Percentiles rank a stretch among this genome's conserved stretches.
Conservation (phyloP, 352 stramenopile genomes). For the Globisporangium middletonii region DNA sequence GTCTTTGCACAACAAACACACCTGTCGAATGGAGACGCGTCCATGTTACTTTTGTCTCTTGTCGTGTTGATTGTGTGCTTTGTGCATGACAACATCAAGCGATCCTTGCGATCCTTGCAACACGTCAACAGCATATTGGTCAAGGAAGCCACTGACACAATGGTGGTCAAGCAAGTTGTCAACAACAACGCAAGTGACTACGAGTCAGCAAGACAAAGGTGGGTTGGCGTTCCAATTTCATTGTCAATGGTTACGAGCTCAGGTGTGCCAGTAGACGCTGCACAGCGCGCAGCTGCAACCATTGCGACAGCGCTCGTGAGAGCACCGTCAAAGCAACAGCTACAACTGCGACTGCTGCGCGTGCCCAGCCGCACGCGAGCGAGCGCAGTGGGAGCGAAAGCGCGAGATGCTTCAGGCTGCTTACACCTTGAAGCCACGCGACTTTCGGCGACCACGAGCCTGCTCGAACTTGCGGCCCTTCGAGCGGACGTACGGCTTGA, state of each 20-base stretch:
- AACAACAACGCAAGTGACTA: neutral
- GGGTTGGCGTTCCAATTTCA: slow-evolving; percentile 84
- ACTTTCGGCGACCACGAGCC: slow-evolving; percentile 98
- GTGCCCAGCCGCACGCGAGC: slow-evolving; percentile 1
- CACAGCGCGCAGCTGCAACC: neutral
- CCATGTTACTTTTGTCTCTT: too few species aligned
- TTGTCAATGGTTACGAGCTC: slow-evolving; percentile 32
- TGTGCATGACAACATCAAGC: neutral
- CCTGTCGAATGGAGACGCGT: too few species aligned
- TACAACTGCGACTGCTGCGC: too few species aligned
- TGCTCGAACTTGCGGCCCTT: slow-evolving; percentile 99
- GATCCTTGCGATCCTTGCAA: neutral
- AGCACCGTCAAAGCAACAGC: too few species aligned
- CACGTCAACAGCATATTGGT: neutral
- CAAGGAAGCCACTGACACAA: too few species aligned
- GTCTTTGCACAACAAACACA: too few species aligned
- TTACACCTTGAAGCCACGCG: slow-evolving; percentile 99
- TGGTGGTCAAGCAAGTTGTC: neutral
- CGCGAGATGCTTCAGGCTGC: slow-evolving; percentile 11
- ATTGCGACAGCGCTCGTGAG: too few species aligned
- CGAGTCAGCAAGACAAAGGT: slow-evolving; percentile 13
- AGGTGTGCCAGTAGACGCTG: too few species aligned
- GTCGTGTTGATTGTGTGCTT: neutral
- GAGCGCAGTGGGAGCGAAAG: slow-evolving; percentile 1
- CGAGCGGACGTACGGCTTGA: slow-evolving; percentile 98